A percentile compares a stretch with the other conserved stretches of the same genome.
These are phyloP conservation scores for Entomortierella lignicola DNA, from an alignment of 192 early-diverging fungal genomes.

Conservation along the genomic window DNA sequence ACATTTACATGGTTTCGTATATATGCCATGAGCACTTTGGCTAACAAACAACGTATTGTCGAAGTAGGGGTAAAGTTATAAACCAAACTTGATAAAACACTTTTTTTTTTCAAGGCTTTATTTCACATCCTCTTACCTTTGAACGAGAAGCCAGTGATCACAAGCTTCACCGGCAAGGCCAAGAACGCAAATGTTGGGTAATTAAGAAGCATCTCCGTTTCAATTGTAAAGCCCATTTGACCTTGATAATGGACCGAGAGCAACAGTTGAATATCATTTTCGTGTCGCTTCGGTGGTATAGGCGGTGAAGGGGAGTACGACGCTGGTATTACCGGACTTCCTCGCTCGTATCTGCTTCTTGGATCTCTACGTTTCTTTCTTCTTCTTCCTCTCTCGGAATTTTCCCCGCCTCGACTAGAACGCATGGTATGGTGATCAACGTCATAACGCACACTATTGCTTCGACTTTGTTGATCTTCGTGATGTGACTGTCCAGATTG, in stretches of 20 bases:
- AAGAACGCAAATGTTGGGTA: constrained; percentile 81
- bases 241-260: constrained; percentile 76
- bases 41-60: constrained; percentile 26
- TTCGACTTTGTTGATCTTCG: constrained; percentile 6
- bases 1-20: constrained; percentile 73
- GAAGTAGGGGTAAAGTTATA: neutral
- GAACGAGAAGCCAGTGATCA: constrained; percentile 77
- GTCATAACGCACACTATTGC: neutral
- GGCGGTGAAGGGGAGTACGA: neutral
- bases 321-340: neutral
- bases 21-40: constrained; percentile 75
- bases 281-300: constrained; percentile 43
- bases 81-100: neutral
- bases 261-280: constrained; percentile 77
- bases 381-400: constrained; percentile 2
- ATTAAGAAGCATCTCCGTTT: constrained; percentile 78
- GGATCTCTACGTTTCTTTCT: constrained; percentile 4
- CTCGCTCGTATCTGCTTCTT: constrained; percentile 1
- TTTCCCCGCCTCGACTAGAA: neutral
- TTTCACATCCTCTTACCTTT: constrained; percentile 47
- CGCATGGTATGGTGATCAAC: neutral
- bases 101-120: no score
- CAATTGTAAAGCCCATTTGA: constrained; percentile 75
- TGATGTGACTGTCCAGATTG: constrained; percentile 1
- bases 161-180: constrained; percentile 76